phyloP scores from a whole-genome alignment of 208 protist species.

The Trichomonas tenax region DNA sequence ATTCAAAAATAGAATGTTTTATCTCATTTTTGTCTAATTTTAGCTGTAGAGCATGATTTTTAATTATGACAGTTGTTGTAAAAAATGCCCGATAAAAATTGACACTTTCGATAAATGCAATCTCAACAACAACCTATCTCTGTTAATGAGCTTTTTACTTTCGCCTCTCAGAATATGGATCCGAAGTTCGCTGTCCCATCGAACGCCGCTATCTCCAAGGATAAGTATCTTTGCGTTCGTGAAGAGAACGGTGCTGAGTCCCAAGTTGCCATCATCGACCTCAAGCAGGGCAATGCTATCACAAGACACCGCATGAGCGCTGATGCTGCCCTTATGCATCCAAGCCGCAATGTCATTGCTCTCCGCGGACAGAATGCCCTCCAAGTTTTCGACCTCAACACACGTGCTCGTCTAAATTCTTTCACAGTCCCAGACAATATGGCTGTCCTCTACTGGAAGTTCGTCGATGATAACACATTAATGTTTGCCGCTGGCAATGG shows the following conservation, averaged over 20 bases:
- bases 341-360: conserved; percentile 4
- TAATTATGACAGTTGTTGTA: too few relatives aligned
- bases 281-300: not conserved
- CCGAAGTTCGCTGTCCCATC: not conserved
- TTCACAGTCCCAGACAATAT: not conserved
- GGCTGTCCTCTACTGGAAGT: not conserved
- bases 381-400: conserved; percentile 2
- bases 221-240: conserved; percentile 16
- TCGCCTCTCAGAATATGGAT: not conserved
- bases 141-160: not conserved
- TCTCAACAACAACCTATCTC: conserved; percentile 62
- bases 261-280: not conserved
- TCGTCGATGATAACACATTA: not conserved
- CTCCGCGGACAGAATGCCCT: not conserved
- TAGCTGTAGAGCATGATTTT: too few relatives aligned
- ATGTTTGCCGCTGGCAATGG: not conserved
- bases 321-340: not conserved
- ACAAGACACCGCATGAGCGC: not conserved
- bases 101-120: conserved; percentile 84
- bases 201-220: not conserved
- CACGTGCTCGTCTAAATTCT: not conserved
- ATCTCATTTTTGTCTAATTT: too few relatives aligned
- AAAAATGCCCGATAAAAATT: too few relatives aligned
- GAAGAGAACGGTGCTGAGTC: not conserved
- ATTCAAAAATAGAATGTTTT: too few relatives aligned